Evolutionary conservation across 2,329 filamentous ascomycete genomes (phyloP).

Genomic region (Trichoderma koningii): DNA sequence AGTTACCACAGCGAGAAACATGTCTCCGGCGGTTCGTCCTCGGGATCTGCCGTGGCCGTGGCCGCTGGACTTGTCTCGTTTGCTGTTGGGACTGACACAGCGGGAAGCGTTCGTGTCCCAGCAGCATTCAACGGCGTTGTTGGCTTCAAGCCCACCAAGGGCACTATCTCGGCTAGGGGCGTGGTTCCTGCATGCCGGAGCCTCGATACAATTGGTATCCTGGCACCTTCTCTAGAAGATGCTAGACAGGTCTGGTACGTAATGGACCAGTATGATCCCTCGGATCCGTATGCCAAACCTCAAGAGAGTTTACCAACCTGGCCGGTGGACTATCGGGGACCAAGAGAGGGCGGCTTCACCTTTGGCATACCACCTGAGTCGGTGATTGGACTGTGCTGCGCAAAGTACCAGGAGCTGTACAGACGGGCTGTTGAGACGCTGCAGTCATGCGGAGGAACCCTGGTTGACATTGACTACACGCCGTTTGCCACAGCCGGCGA

Average conservation of each 20-base stretch:
- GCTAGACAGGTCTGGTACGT: conserved; percentile 18
- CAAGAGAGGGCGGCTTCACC: conserved; percentile 5
- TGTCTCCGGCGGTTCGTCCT: conserved; percentile 32
- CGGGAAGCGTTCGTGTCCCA: conserved; percentile 30
- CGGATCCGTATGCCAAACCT: conserved; percentile 13
- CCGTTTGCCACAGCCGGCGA: conserved; percentile 12
- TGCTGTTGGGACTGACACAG: conserved; percentile 32
- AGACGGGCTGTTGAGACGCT: not conserved
- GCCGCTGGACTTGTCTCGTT: conserved; percentile 31
- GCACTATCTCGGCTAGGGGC: conserved; percentile 9
- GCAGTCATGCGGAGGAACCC: not conserved
- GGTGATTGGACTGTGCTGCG: not conserved
- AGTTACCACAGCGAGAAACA: conserved; percentile 28
- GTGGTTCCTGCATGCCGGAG: conserved; percentile 8
- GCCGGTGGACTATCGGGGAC: conserved; percentile 13
- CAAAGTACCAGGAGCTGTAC: conserved; percentile 4
- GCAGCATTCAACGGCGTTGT: conserved; percentile 31
- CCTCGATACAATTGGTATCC: conserved; percentile 6
- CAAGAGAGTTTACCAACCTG: conserved; percentile 2
- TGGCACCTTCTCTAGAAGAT: not conserved
- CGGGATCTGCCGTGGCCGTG: conserved; percentile 30
- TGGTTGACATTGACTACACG: conserved; percentile 5
- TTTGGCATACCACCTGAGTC: conserved; percentile 1
- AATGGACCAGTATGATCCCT: conserved; percentile 4
- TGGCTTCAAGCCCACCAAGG: conserved; percentile 26